phyloP scores from a whole-genome alignment of 495 filamentous ascomycete species.

The Pseudomonodictys pantanalensis region DNA sequence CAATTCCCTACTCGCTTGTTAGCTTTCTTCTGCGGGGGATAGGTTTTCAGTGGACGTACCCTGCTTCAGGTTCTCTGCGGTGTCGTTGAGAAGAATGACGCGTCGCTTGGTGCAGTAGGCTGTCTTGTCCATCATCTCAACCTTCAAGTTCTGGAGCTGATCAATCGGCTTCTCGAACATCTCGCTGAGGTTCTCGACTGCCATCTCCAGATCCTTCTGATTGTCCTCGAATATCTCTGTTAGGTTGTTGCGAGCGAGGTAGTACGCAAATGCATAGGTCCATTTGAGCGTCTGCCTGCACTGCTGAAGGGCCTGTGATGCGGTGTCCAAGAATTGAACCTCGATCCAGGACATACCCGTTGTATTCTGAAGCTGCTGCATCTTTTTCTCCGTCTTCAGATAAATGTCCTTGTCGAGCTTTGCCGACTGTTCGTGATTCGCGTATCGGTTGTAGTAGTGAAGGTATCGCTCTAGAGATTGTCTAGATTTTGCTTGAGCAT shows the following conservation, averaged over 20 bases:
- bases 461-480: slow-evolving; percentile 90
- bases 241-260: slow-evolving; percentile 88
- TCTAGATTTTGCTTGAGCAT: slow-evolving; percentile 84
- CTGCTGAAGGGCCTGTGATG: slow-evolving; percentile 89
- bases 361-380: slow-evolving; percentile 87
- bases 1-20: slow-evolving; percentile 33
- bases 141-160: slow-evolving; percentile 81
- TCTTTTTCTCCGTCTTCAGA: slow-evolving; percentile 96
- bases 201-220: slow-evolving; percentile 95
- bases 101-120: slow-evolving; percentile 90
- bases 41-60: slow-evolving; percentile 53
- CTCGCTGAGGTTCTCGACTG: slow-evolving; percentile 89
- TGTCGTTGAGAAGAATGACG: slow-evolving; percentile 84
- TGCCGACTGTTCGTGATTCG: slow-evolving; percentile 97
- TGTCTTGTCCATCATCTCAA: slow-evolving; percentile 97
- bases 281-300: slow-evolving; percentile 97
- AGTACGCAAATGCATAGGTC: slow-evolving; percentile 98
- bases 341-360: slow-evolving; percentile 99
- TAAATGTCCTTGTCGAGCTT: slow-evolving; percentile 96
- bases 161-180: slow-evolving; percentile 95
- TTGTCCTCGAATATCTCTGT: slow-evolving; percentile 99
- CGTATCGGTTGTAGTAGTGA: slow-evolving; percentile 98
- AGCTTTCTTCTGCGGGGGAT: not conserved
- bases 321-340: slow-evolving; percentile 90
- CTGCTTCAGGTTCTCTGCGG: slow-evolving; percentile 82